Evolutionary conservation across 805 yeast species (phyloP).

Genomic region (Candida methanosorbosa): DNA sequence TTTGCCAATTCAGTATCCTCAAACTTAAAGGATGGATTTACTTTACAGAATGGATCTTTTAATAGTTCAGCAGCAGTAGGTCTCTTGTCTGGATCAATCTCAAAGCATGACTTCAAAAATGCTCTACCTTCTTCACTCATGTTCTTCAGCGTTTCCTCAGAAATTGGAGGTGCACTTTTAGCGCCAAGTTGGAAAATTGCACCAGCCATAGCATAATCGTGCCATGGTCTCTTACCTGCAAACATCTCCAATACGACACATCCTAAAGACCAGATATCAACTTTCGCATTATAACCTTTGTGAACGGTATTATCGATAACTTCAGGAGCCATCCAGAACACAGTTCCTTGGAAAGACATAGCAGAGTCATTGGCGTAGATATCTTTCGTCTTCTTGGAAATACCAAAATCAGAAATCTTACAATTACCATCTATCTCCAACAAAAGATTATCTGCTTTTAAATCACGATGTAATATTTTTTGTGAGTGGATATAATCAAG

Average conservation of each 20-base stretch:
- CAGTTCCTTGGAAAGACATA: slow-evolving; percentile 92
- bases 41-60: slow-evolving; percentile 32
- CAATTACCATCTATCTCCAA: slow-evolving; percentile 89
- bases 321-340: slow-evolving; percentile 99
- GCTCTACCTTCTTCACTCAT: slow-evolving; percentile 59
- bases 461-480: slow-evolving; percentile 87
- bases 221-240: slow-evolving; percentile 97
- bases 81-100: slow-evolving; percentile 67
- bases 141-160: slow-evolving; percentile 67
- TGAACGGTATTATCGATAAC: slow-evolving; percentile 79
- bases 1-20: slow-evolving; percentile 21
- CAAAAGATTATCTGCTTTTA: slow-evolving; percentile 87
- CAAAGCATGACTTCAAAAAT: slow-evolving; percentile 72
- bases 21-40: slow-evolving; percentile 17
- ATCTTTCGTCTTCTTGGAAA: slow-evolving; percentile 77
- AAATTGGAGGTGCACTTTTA: slow-evolving; percentile 90
- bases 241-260: slow-evolving; percentile 97
- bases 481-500: slow-evolving; percentile 78
- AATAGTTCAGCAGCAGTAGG: slow-evolving; percentile 76
- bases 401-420: slow-evolving; percentile 95
- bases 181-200: slow-evolving; percentile 88
- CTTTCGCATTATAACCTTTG: slow-evolving; percentile 95
- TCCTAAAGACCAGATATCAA: slow-evolving; percentile 97
- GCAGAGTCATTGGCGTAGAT: slow-evolving; percentile 88
- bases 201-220: slow-evolving; percentile 87